A percentile compares a stretch with the other conserved stretches of the same genome.
Conservation (phyloP, 805 yeast species). For the Saturnispora hagleri region DNA sequence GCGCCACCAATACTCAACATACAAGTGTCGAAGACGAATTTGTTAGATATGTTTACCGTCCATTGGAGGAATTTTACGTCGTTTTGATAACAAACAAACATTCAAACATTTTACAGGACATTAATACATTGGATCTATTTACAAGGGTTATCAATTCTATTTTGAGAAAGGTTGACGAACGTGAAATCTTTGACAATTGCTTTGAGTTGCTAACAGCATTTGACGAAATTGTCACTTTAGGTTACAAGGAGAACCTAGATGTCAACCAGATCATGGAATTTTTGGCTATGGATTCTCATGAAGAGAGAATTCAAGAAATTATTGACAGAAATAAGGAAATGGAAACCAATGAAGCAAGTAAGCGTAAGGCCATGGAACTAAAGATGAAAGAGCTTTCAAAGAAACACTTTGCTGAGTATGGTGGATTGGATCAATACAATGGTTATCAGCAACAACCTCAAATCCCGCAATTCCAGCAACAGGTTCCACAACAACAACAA, state of each 20-base stretch:
- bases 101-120: conserved; percentile 89
- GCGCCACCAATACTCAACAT: conserved; percentile 64
- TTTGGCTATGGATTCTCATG: conserved; percentile 96
- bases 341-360: conserved; percentile 95
- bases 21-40: conserved; percentile 90
- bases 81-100: conserved; percentile 84
- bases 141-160: conserved; percentile 72
- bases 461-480: conserved; percentile 11
- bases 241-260: conserved; percentile 82
- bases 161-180: conserved; percentile 65
- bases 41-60: conserved; percentile 91
- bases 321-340: conserved; percentile 93
- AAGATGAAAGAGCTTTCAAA: conserved; percentile 70
- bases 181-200: conserved; percentile 73
- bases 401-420: conserved; percentile 34
- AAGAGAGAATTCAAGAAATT: conserved; percentile 96
- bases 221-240: conserved; percentile 86
- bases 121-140: conserved; percentile 81
- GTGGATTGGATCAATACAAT: background rate
- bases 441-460: conserved; percentile 12
- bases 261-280: conserved; percentile 77
- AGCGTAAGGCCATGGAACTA: conserved; percentile 85
- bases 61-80: conserved; percentile 87
- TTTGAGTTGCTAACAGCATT: conserved; percentile 87
- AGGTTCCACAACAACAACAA: conserved; percentile 13